These are phyloP conservation scores for Panus rudis DNA, from an alignment of 768 basidiomycete genomes.

Conservation along the genomic window DNA sequence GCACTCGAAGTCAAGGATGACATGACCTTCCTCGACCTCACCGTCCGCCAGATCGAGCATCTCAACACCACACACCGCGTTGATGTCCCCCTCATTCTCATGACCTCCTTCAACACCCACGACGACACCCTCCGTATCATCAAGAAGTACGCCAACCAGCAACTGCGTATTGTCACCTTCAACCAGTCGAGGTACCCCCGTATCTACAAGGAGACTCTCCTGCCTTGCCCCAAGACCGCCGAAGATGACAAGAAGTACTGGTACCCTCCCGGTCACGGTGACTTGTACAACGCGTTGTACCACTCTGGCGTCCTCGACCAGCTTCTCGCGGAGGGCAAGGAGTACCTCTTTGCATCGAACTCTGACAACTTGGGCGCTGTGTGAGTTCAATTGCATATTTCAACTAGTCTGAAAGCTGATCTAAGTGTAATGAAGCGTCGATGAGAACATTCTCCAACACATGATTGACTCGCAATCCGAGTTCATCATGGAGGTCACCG, in stretches of 20 bases:
- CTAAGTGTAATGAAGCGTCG: slow-evolving; percentile 37
- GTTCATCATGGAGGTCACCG: slow-evolving; percentile 73
- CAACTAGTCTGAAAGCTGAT: neutral
- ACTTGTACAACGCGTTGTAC: slow-evolving; percentile 62
- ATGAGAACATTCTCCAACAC: slow-evolving; percentile 57
- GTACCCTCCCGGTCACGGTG: slow-evolving; percentile 77
- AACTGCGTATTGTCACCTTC: slow-evolving; percentile 64
- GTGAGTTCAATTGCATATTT: slow-evolving; percentile 23
- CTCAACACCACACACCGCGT: slow-evolving; percentile 53
- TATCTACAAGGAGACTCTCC: slow-evolving; percentile 60
- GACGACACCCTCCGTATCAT: slow-evolving; percentile 73
- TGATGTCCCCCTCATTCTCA: slow-evolving; percentile 73
- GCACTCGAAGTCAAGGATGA: slow-evolving; percentile 73
- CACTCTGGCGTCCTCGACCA: slow-evolving; percentile 72
- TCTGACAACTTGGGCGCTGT: slow-evolving; percentile 71
- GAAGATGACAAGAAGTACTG: slow-evolving; percentile 61
- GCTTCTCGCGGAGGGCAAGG: slow-evolving; percentile 63
- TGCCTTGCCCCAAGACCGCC: slow-evolving; percentile 53
- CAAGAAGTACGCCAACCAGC: slow-evolving; percentile 76
- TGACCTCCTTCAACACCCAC: slow-evolving; percentile 80
- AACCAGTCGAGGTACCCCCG: slow-evolving; percentile 73
- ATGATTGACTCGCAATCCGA: slow-evolving; percentile 61
- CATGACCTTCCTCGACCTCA: slow-evolving; percentile 63
- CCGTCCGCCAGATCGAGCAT: slow-evolving; percentile 62
- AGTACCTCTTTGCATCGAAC: slow-evolving; percentile 75